Base-by-base conservation (phyloP, 257 asterid species). In the Hygrophila difformis region DNA sequence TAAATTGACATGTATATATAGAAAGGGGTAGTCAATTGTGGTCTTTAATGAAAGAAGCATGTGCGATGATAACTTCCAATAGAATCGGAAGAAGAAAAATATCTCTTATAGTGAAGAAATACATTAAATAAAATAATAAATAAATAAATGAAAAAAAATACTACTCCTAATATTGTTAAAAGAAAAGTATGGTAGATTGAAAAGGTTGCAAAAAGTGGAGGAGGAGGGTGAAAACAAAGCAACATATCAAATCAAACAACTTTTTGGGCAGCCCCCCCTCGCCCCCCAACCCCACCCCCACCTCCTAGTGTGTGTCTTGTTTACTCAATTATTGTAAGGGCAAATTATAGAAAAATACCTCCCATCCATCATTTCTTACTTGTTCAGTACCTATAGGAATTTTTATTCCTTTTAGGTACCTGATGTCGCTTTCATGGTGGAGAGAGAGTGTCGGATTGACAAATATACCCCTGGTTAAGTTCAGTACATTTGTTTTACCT, bases 221-320 rank as follows among this genome's bases (percentile, higher is more conserved):
- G 53, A 59, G 51, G 54, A 39, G 44, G 59, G 64, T 64, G 59
- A 56, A 73, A 72, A 78, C 70, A 68, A 78, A 56, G 40, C 47
- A 47, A 47, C 83, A 59, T 39, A 64, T 82, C 84, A 73, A 74
- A 69, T 82, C 87, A 51, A 46, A 59, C 61, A 53, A 68, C 81
- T 74, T 79, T 77, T 73, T 33, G 66, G 65, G 51, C 42, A 7
- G 29, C 29, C 58, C 56, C 57, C 44, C 15, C 19, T 26, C 50
- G 35, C 15, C 17, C 52, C 18, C 6, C 13, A 13, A 5, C 14
- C 48, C 34, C 12, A 51, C 56, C 56, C 33, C 16, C 63, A n/a
- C n/a, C n/a, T n/a, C n/a, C n/a, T n/a, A n/a, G n/a, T n/a, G n/a
- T n/a, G n/a, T n/a, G n/a, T n/a, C n/a, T n/a, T n/a, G n/a, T n/a